These are phyloP conservation scores for Scheffersomyces cryptocercus DNA, from an alignment of 1,139 yeast genomes.

Conservation along the genomic window DNA sequence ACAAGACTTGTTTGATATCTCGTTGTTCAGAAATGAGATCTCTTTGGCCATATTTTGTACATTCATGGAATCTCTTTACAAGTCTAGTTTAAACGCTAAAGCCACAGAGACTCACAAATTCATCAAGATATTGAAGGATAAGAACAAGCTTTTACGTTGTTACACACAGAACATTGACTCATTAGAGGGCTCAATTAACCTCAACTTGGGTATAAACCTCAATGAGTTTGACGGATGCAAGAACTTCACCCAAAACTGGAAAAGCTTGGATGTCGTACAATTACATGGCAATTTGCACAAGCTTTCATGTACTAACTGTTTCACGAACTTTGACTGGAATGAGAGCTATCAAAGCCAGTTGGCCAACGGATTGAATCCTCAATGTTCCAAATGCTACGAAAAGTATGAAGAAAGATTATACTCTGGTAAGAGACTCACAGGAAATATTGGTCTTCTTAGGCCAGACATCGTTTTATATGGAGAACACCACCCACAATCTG, in stretches of 20 bases:
- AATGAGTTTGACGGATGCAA: slow-evolving; percentile 27
- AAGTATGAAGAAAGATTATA: slow-evolving; percentile 53
- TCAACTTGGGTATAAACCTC: slow-evolving; percentile 44
- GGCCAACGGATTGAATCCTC: slow-evolving; percentile 59
- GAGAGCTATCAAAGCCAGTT: slow-evolving; percentile 45
- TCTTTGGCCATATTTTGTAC: slow-evolving; percentile 73
- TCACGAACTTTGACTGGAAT: slow-evolving; percentile 61
- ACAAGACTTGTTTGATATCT: slow-evolving; percentile 85
- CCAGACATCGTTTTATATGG: slow-evolving; percentile 81
- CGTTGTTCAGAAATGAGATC: slow-evolving; percentile 67
- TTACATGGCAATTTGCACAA: slow-evolving; percentile 86
- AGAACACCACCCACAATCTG: slow-evolving; percentile 76
- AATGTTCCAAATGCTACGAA: slow-evolving; percentile 60
- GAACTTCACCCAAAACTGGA: slow-evolving; percentile 51
- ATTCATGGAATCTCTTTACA: slow-evolving; percentile 73
- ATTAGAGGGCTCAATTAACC: slow-evolving; percentile 36
- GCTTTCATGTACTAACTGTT: slow-evolving; percentile 73
- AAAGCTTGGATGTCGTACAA: slow-evolving; percentile 74
- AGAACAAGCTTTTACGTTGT: slow-evolving; percentile 73
- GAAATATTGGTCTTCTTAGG: slow-evolving; percentile 62
- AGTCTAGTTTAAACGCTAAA: slow-evolving; percentile 60
- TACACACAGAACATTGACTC: slow-evolving; percentile 79
- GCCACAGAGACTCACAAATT: slow-evolving; percentile 88
- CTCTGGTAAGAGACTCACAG: slow-evolving; percentile 61
- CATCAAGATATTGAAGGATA: slow-evolving; percentile 62